phyloP scores from a whole-genome alignment of 495 filamentous ascomycete genomes.

The Astrocystis sublimbata region DNA sequence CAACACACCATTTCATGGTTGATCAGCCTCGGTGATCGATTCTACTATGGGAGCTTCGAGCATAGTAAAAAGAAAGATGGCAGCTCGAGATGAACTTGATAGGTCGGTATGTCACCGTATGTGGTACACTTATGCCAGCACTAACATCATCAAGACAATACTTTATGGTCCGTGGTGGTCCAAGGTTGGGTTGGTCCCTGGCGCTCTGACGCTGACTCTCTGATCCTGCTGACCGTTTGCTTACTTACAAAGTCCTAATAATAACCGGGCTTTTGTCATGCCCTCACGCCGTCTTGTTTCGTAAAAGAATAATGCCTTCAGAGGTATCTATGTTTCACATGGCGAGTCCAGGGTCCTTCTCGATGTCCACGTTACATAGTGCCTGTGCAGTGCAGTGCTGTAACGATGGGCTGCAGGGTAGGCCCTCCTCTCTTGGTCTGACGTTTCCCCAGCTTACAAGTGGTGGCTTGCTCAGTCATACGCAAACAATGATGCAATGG shows the following conservation, averaged over 20 bases:
- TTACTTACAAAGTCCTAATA: too few relatives aligned
- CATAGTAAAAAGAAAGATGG: neutral
- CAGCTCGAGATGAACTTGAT: neutral
- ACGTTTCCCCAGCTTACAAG: neutral
- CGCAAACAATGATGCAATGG: slow-evolving; percentile 9
- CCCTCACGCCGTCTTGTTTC: too few relatives aligned
- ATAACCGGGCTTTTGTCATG: slow-evolving; percentile 7
- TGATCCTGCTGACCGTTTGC: slow-evolving; percentile 7
- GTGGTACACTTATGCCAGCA: too few relatives aligned
- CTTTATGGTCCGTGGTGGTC: too few relatives aligned
- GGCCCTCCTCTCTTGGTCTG: neutral
- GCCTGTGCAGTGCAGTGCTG: neutral
- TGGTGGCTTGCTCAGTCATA: neutral
- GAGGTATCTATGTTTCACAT: neutral
- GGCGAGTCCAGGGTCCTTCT: slow-evolving; percentile 1
- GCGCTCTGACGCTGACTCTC: neutral
- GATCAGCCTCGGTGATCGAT: neutral
- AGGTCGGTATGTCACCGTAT: too few relatives aligned
- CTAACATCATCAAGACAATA: too few relatives aligned
- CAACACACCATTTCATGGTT: neutral
- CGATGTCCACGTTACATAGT: neutral
- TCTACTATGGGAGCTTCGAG: neutral
- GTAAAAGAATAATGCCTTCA: too few relatives aligned
- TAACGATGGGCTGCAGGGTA: neutral
- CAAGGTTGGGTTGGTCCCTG: neutral